Percentiles rank a stretch among this genome's conserved stretches.
Conservation (phyloP, 2,329 filamentous ascomycete species). For the Ophiostoma pallidulum region DNA sequence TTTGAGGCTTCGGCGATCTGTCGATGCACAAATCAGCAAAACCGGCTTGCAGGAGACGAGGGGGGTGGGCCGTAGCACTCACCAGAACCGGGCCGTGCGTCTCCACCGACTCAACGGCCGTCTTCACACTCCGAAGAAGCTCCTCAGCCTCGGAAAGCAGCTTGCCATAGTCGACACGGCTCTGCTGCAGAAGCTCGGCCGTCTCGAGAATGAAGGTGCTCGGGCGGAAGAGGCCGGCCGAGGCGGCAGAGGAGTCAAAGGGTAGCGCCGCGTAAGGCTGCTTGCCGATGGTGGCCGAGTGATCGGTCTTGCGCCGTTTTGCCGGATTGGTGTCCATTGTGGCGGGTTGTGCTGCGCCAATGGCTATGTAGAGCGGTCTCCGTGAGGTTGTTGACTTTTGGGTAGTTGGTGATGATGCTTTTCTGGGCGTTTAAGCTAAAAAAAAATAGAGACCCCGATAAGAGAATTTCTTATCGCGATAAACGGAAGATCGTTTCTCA, state of each 20-base stretch:
- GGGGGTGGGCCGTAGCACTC: slow-evolving; percentile 19
- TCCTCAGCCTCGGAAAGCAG: slow-evolving; percentile 39
- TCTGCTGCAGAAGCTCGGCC: slow-evolving; percentile 48
- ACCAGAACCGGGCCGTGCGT: slow-evolving; percentile 42
- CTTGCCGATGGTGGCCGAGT: slow-evolving; percentile 17
- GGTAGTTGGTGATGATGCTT: slow-evolving; percentile 5
- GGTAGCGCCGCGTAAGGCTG: slow-evolving; percentile 2
- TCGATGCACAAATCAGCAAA: not conserved
- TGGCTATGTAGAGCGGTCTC: too few species aligned
- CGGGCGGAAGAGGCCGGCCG: slow-evolving; percentile 26
- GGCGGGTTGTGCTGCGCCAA: not conserved
- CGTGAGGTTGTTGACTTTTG: not conserved
- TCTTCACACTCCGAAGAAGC: slow-evolving; percentile 43
- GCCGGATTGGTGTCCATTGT: slow-evolving; percentile 25
- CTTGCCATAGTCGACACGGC: slow-evolving; percentile 42
- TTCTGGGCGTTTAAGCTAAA: slow-evolving; percentile 4
- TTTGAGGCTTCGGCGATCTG: slow-evolving; percentile 60
- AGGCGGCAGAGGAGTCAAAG: slow-evolving; percentile 22
- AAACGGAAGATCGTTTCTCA: slow-evolving; percentile 13
- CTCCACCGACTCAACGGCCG: slow-evolving; percentile 40
- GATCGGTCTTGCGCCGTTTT: slow-evolving; percentile 27
- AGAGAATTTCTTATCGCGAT: slow-evolving; percentile 2
- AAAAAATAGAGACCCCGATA: slow-evolving; percentile 3
- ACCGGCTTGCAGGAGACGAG: not conserved
- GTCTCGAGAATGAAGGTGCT: slow-evolving; percentile 51